Evolutionary conservation across 805 yeast genomes (phyloP).

Genomic region (Debaryomyces prosopidis): DNA sequence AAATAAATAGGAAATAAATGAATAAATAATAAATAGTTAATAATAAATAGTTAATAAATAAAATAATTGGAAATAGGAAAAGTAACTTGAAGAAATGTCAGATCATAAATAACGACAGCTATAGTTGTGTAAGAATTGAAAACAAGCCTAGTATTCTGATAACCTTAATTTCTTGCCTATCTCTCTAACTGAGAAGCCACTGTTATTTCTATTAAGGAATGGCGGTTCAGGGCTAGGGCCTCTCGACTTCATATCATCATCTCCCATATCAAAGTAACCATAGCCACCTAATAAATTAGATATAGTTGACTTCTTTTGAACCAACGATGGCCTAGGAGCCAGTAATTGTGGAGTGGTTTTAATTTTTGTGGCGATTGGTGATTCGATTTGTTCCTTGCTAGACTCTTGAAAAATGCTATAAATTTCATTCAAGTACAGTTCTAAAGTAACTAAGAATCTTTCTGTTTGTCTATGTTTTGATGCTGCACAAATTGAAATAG

Average conservation of each 20-base stretch:
- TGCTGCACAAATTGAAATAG: conserved; percentile 52
- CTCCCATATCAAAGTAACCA: conserved; percentile 61
- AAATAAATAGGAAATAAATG: conserved; percentile 8
- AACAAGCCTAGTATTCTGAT: conserved; percentile 52
- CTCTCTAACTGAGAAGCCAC: conserved; percentile 48
- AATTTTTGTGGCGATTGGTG: conserved; percentile 1
- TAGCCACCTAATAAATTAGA: conserved; percentile 54
- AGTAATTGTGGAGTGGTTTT: conserved; percentile 15
- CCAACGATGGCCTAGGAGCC: conserved; percentile 21
- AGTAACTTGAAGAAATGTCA: not conserved
- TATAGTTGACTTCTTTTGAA: conserved; percentile 15
- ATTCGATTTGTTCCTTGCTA: not conserved
- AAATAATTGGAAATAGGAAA: not conserved
- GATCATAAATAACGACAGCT: not conserved
- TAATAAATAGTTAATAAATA: conserved; percentile 6
- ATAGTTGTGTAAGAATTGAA: not conserved
- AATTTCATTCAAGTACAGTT: conserved; percentile 50
- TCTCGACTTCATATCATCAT: conserved; percentile 51
- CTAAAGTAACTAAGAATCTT: conserved; percentile 53
- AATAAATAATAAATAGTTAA: conserved; percentile 9
- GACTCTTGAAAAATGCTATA: conserved; percentile 23
- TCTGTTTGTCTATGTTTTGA: conserved; percentile 63
- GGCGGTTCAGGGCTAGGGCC: conserved; percentile 62
- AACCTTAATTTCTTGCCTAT: conserved; percentile 65
- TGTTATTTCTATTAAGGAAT: conserved; percentile 36